Evolutionary conservation across 1,284 basidiomycete species (phyloP).

Genomic region (Lignosus rhinocerotis): DNA sequence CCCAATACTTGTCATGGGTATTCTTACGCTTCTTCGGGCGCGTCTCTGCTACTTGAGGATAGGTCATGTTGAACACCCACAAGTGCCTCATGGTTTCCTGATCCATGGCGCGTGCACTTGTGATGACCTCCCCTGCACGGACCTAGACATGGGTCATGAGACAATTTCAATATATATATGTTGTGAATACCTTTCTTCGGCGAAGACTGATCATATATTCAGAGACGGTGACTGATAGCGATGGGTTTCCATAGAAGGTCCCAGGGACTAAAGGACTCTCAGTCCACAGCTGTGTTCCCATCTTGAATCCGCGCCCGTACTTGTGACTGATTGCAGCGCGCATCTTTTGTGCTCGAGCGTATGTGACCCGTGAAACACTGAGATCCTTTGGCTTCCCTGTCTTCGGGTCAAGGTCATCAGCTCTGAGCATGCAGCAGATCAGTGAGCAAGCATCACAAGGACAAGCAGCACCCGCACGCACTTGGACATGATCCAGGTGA

Average conservation of each 20-base stretch:
- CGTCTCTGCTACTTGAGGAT: background rate
- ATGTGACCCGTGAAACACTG: slow-evolving; percentile 5
- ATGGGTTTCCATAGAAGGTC: slow-evolving; percentile 25
- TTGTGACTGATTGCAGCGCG: slow-evolving; percentile 29
- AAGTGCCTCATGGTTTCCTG: background rate
- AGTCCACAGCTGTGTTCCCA: slow-evolving; percentile 21
- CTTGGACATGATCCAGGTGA: slow-evolving; percentile 25
- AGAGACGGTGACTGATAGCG: slow-evolving; percentile 21
- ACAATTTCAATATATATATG: too few species aligned
- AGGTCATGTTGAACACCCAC: background rate
- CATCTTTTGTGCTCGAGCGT: slow-evolving; percentile 28
- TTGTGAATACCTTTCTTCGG: slow-evolving; percentile 12
- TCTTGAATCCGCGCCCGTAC: slow-evolving; percentile 22
- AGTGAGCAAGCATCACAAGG: too few species aligned
- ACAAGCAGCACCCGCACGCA: too few species aligned
- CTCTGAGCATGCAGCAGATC: too few species aligned
- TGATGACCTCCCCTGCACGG: too few species aligned
- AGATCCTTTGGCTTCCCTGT: slow-evolving; percentile 21
- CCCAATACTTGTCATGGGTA: slow-evolving; percentile 19
- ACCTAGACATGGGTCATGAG: too few species aligned
- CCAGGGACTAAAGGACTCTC: slow-evolving; percentile 16
- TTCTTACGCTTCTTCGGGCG: background rate
- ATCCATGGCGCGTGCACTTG: too few species aligned
- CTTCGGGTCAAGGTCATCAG: slow-evolving; percentile 21
- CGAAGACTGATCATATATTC: slow-evolving; percentile 32